Percentiles rank a stretch among this genome's conserved stretches.
Conservation (phyloP, 331 rosid genomes). For the Malus hybrid region DNA sequence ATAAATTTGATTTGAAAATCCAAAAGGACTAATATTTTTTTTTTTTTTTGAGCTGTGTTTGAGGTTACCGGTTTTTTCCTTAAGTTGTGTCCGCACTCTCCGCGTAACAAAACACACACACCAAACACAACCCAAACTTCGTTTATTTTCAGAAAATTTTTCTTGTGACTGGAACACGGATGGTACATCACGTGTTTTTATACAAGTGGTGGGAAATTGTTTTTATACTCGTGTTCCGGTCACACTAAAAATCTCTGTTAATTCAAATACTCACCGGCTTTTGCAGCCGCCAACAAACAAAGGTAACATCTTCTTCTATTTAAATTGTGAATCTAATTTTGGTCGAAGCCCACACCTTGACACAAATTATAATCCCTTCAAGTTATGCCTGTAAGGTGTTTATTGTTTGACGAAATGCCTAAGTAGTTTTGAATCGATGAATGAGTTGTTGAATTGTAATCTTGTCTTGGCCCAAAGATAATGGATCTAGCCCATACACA, state of each 20-base stretch:
- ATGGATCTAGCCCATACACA: too few species aligned
- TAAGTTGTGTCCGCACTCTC: not conserved
- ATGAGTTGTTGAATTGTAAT: too few species aligned
- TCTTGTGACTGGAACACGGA: too few species aligned
- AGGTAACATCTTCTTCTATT: not conserved
- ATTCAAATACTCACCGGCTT: not conserved
- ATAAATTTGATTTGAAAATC: too few species aligned
- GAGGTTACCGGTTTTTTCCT: not conserved
- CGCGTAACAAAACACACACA: not conserved
- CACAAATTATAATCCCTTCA: not conserved
- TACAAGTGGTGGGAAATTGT: too few species aligned
- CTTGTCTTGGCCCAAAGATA: too few species aligned
- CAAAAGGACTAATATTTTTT: too few species aligned
- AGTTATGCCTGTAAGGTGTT: not conserved
- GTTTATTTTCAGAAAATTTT: not conserved
- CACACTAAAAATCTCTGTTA: too few species aligned
- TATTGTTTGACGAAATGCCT: constrained; percentile 16
- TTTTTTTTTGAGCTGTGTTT: not conserved
- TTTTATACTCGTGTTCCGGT: too few species aligned
- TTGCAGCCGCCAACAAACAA: not conserved
- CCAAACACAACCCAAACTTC: not conserved
- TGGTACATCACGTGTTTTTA: too few species aligned
- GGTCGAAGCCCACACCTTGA: not conserved
- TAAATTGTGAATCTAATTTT: not conserved
- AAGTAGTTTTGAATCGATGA: not conserved